A percentile compares a stretch with the other conserved stretches of the same genome.
phyloP scores from a whole-genome alignment of 208 protist species.

The Trypanosoma cruzi region DNA sequence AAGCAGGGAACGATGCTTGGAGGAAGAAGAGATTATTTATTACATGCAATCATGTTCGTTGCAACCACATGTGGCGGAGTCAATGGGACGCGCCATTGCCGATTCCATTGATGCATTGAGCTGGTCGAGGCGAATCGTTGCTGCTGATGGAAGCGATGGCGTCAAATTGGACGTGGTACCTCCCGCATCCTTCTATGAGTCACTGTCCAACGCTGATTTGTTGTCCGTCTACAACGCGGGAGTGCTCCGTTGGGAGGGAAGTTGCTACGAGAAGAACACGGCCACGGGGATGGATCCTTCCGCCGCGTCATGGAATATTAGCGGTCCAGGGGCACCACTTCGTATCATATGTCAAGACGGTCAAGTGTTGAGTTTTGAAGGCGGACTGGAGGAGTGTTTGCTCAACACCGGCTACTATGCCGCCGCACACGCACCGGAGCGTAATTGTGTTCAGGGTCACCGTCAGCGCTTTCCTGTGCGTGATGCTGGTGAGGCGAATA shows the following conservation, averaged over 20 bases:
- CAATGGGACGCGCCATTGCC: conserved; percentile 64
- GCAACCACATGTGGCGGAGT: conserved; percentile 48
- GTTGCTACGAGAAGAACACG: neutral
- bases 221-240: conserved; percentile 43
- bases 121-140: conserved; percentile 29
- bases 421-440: conserved; percentile 53
- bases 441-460: conserved; percentile 64
- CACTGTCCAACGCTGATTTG: conserved; percentile 34
- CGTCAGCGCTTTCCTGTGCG: conserved; percentile 56
- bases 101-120: conserved; percentile 73
- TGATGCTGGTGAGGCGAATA: neutral
- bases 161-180: conserved; percentile 3
- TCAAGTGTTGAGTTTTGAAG: conserved; percentile 64
- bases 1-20: conserved; percentile 38
- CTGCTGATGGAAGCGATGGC: neutral
- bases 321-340: conserved; percentile 55
- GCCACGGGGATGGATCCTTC: neutral
- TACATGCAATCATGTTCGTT: conserved; percentile 82
- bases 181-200: conserved; percentile 30
- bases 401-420: conserved; percentile 88
- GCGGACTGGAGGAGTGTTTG: conserved; percentile 86
- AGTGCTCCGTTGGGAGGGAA: conserved; percentile 33
- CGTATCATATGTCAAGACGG: conserved; percentile 51
- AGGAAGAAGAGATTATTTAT: conserved; percentile 72
- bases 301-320: conserved; percentile 35